Evolutionary conservation across 2,329 filamentous ascomycete genomes (phyloP).

Genomic region (Exophiala dermatitidis): DNA sequence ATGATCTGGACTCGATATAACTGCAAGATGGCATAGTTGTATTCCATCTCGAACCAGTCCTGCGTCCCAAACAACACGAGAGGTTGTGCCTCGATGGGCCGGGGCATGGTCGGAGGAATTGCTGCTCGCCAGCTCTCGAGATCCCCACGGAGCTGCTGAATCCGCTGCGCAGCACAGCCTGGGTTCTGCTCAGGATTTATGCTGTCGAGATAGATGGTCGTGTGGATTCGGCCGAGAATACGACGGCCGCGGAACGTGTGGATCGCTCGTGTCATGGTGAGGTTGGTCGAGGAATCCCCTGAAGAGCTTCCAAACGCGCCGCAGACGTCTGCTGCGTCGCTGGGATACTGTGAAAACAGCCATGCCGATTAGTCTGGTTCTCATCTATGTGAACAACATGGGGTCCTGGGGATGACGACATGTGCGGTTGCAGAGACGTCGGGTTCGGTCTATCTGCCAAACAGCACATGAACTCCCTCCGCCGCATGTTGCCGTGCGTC

Average conservation of each 20-base stretch:
- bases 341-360: slow-evolving; percentile 23
- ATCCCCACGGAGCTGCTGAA: neutral
- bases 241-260: slow-evolving; percentile 17
- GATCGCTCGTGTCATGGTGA: slow-evolving; percentile 9
- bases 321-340: slow-evolving; percentile 31
- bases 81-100: neutral
- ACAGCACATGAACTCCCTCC: too few species aligned
- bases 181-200: too few species aligned
- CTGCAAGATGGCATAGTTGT: slow-evolving; percentile 24
- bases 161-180: too few species aligned
- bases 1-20: slow-evolving; percentile 21
- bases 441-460: too few species aligned
- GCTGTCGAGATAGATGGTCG: slow-evolving; percentile 2
- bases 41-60: slow-evolving; percentile 20
- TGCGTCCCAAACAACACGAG: slow-evolving; percentile 10
- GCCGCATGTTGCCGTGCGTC: too few species aligned
- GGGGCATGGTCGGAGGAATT: slow-evolving; percentile 1
- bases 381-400: neutral
- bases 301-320: slow-evolving; percentile 21
- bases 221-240: slow-evolving; percentile 15
- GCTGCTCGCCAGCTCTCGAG: slow-evolving; percentile 6
- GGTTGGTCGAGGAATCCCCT: slow-evolving; percentile 18
- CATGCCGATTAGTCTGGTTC: neutral
- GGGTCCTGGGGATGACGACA: neutral
- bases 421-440: neutral